Evolutionary conservation across 768 basidiomycete genomes (phyloP).

Genomic region (Punctularia strigosozonata): DNA sequence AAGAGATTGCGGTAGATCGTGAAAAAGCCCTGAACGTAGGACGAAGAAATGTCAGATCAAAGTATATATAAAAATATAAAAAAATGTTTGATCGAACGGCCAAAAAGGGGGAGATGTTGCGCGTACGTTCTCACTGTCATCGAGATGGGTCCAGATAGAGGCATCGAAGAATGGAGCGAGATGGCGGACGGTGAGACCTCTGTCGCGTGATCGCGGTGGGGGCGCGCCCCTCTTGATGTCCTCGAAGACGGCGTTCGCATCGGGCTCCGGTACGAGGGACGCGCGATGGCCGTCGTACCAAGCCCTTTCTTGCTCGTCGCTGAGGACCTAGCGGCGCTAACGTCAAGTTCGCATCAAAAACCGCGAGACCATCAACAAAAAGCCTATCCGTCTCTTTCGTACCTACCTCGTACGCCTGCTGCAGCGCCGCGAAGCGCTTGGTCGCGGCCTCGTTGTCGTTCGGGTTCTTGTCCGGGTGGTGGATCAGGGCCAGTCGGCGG

Average conservation of each 20-base stretch:
- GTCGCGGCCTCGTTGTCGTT: constrained; percentile 80
- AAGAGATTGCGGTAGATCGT: constrained; percentile 85
- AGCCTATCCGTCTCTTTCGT: too few species aligned
- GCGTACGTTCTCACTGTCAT: constrained; percentile 49
- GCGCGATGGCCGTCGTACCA: constrained; percentile 95
- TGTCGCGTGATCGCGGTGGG: constrained; percentile 42
- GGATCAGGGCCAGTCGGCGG: constrained; percentile 70
- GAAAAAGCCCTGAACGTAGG: constrained; percentile 63
- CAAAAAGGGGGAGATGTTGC: constrained; percentile 1
- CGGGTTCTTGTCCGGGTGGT: constrained; percentile 85
- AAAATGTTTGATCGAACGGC: neutral
- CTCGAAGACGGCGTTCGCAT: constrained; percentile 76
- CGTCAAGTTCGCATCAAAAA: too few species aligned
- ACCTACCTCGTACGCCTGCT: constrained; percentile 91
- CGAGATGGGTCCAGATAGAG: constrained; percentile 51
- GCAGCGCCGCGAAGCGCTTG: constrained; percentile 73
- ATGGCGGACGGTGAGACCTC: constrained; percentile 73
- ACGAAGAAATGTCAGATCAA: neutral
- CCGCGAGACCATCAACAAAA: too few species aligned
- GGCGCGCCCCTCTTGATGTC: constrained; percentile 65
- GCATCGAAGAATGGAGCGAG: constrained; percentile 77
- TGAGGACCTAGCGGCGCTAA: constrained; percentile 2
- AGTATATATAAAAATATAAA: constrained; percentile 3
- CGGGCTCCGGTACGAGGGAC: constrained; percentile 68
- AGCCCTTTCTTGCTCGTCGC: constrained; percentile 75